Conservation (phyloP, 805 yeast genomes). For the Teunomyces pallodes region DNA sequence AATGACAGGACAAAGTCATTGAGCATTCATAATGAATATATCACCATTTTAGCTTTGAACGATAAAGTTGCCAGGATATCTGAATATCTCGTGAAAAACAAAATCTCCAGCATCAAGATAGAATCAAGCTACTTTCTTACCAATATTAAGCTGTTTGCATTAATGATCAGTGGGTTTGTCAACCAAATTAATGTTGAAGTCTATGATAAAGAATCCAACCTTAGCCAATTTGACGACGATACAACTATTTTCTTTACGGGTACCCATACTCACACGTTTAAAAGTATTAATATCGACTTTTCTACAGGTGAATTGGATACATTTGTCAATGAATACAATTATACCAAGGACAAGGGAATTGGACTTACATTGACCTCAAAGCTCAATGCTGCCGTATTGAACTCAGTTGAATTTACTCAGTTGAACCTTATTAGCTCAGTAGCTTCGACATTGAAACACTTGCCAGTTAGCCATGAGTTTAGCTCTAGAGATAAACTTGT, state of each 20-base stretch:
- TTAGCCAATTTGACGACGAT: background rate
- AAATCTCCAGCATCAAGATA: conserved; percentile 23
- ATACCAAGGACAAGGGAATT: conserved; percentile 36
- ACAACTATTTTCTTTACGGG: background rate
- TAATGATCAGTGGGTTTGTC: conserved; percentile 45
- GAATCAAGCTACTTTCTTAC: conserved; percentile 20
- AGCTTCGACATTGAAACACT: conserved; percentile 49
- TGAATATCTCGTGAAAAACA: conserved; percentile 13
- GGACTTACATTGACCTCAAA: conserved; percentile 25
- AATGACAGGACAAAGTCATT: conserved; percentile 5
- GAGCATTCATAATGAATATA: conserved; percentile 4
- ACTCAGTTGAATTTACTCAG: conserved; percentile 41
- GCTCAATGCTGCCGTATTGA: conserved; percentile 12
- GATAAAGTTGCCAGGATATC: conserved; percentile 22
- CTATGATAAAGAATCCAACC: conserved; percentile 19
- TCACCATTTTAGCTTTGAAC: conserved; percentile 26
- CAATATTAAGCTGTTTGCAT: conserved; percentile 32
- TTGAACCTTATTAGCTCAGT: conserved; percentile 51
- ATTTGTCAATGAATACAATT: conserved; percentile 30
- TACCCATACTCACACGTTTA: background rate
- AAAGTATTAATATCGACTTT: background rate
- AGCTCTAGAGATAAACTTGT: conserved; percentile 22
- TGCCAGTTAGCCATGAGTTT: conserved; percentile 40
- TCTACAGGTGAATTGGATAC: conserved; percentile 5
- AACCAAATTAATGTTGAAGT: conserved; percentile 41